A percentile compares a stretch with the other conserved stretches of the same genome.
Evolutionary conservation across 768 basidiomycete species (phyloP).

Genomic region (Tubosaeta sp.): DNA sequence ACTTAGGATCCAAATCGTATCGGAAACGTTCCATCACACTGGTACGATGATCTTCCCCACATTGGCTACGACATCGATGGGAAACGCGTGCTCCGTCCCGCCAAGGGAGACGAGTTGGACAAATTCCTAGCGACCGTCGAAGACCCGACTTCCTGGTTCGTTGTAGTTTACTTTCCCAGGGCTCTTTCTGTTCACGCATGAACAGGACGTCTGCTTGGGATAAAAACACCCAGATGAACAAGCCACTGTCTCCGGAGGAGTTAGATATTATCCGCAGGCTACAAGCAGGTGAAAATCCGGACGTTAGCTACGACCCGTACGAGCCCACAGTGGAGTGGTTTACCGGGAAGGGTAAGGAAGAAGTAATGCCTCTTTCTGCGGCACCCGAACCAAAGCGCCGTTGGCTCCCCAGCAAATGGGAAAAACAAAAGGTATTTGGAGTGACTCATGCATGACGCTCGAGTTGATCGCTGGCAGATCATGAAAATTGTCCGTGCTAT

Average conservation of each 20-base stretch:
- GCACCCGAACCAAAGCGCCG: constrained; percentile 94
- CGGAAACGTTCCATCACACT: constrained; percentile 93
- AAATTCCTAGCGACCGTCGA: constrained; percentile 94
- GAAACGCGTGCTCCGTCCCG: constrained; percentile 89
- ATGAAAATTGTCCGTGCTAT: constrained; percentile 99
- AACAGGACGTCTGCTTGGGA: constrained; percentile 89
- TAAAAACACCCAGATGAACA: constrained; percentile 80
- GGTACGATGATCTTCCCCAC: constrained; percentile 99
- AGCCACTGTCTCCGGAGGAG: constrained; percentile 83
- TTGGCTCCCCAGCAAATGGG: constrained; percentile 99
- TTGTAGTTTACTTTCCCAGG: constrained; percentile 8
- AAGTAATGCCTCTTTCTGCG: constrained; percentile 87
- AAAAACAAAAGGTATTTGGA: constrained; percentile 85
- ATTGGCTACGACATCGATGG: constrained; percentile 96
- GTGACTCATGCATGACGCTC: background rate
- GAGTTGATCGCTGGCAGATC: constrained; percentile 49
- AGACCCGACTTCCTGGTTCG: constrained; percentile 83
- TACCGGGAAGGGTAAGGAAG: constrained; percentile 92
- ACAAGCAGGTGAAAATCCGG: constrained; percentile 89
- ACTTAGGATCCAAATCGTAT: constrained; percentile 87
- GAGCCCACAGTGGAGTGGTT: constrained; percentile 96
- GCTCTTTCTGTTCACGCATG: background rate
- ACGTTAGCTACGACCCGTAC: constrained; percentile 86
- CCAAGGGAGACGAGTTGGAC: constrained; percentile 93
- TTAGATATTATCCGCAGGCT: constrained; percentile 91